Base-by-base conservation (phyloP, 2,329 filamentous ascomycete genomes). In the Trichoderma brevicompactum region DNA sequence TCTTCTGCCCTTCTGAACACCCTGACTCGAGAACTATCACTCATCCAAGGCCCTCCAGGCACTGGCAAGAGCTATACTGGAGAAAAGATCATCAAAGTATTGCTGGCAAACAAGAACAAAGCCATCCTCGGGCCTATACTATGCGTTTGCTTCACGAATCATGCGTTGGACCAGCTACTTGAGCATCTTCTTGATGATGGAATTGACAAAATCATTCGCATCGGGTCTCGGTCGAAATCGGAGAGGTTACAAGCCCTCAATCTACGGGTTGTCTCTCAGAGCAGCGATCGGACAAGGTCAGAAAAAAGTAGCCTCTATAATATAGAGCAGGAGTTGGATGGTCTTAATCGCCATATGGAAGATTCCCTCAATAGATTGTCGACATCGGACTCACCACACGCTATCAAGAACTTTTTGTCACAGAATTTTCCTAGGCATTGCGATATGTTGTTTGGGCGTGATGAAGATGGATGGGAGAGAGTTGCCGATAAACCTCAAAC, bases 1-100 rank as follows among this genome's bases (percentile, higher is more conserved):
- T 81, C 82, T 5, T 65, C 69, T 4, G 85, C 87, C 1, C 73
- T 90, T 0, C 68, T 88, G 0, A 76, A 81, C 17, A 80, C 85
- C 2, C 74, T 91, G 0, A 79, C 77, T 0, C 79, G 81, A 1
- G 80, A 81, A 40, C 73, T 90, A 8, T 83, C 86, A 1, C 77
- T 91, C 5, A 88, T 91, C 10, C 88, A 92, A 76, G 89, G 89
- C 0, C 89, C 89, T 0, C 89, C 89, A 0, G 89, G 89, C 0
- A 92, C 89, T 0, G 89, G 89, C 0, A 92, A 92, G 71, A 84
- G 80, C 4, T 90, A 83, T 68, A 80, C 83, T 0, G 88, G 88
- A 2, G 80, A 86, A 2, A 79, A 83, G 49, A 72, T 91, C n/a
- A 82, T 89, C 66, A 83, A 83, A 66, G 79, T 82, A 0, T 71